Conservation (phyloP, 1,139 yeast species). For the Candida sanyaensis region DNA sequence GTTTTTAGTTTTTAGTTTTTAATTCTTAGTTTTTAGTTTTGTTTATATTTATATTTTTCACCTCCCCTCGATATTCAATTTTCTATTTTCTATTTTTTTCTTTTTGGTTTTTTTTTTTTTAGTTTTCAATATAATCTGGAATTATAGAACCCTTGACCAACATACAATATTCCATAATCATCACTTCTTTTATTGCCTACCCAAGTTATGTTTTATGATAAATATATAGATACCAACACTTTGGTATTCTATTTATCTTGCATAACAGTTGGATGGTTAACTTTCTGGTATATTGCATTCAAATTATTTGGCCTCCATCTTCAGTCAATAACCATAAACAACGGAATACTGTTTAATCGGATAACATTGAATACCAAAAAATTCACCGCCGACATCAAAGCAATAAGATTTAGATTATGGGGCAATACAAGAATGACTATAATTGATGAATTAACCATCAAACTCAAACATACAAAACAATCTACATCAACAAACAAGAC, state of each 20-base stretch:
- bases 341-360: slow-evolving; percentile 42
- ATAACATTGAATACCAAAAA: slow-evolving; percentile 21
- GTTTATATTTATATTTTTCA: no score
- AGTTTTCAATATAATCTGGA: no score
- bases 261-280: slow-evolving; percentile 7
- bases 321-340: slow-evolving; percentile 34
- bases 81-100: no score
- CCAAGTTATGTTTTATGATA: neutral
- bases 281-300: slow-evolving; percentile 30
- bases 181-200: neutral
- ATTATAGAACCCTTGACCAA: no score
- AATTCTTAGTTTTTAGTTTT: no score
- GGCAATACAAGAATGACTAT: slow-evolving; percentile 39
- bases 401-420: slow-evolving; percentile 41
- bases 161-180: neutral
- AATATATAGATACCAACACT: slow-evolving; percentile 5
- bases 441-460: slow-evolving; percentile 25
- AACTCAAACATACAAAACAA: neutral
- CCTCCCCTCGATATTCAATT: no score
- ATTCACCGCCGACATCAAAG: slow-evolving; percentile 19
- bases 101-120: no score
- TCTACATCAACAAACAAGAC: neutral
- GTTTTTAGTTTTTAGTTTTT: no score
- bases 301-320: slow-evolving; percentile 36
- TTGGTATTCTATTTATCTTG: slow-evolving; percentile 7